A percentile compares a stretch with the other conserved stretches of the same genome.
phyloP scores from a whole-genome alignment of 1,284 basidiomycete species.

The Apiotrichum laibachii region DNA sequence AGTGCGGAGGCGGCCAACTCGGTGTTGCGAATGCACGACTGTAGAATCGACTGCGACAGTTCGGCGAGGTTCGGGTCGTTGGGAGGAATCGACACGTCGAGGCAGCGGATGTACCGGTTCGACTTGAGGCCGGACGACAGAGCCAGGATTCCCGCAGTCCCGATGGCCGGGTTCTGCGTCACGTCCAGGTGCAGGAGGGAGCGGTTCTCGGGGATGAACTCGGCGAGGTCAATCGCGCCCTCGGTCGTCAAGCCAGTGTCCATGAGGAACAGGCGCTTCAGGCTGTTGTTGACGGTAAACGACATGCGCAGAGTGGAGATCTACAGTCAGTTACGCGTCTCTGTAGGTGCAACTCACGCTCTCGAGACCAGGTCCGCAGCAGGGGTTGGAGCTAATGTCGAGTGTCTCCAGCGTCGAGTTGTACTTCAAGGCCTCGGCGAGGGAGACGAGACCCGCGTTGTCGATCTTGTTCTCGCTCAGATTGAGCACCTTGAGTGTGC shows the following conservation, averaged over 20 bases:
- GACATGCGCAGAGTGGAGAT: constrained; percentile 84
- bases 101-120: constrained; percentile 81
- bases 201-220: constrained; percentile 87
- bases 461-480: constrained; percentile 92
- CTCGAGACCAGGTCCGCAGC: constrained; percentile 79
- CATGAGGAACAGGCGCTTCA: constrained; percentile 88
- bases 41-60: constrained; percentile 53
- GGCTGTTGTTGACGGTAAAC: constrained; percentile 85
- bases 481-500: constrained; percentile 90
- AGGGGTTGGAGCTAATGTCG: constrained; percentile 89
- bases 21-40: constrained; percentile 82
- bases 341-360: constrained; percentile 66
- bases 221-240: constrained; percentile 90
- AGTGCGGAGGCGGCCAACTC: constrained; percentile 56
- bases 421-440: constrained; percentile 96
- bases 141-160: constrained; percentile 88
- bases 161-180: constrained; percentile 69
- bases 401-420: constrained; percentile 91
- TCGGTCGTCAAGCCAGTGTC: constrained; percentile 76
- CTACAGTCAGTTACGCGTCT: constrained; percentile 49
- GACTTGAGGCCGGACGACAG: constrained; percentile 76
- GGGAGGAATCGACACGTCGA: constrained; percentile 88
- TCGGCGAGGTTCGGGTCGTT: constrained; percentile 81
- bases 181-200: constrained; percentile 85
- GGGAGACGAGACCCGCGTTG: constrained; percentile 68